Base-by-base conservation (phyloP, 257 asterid genomes). In the Lantana camara region DNA sequence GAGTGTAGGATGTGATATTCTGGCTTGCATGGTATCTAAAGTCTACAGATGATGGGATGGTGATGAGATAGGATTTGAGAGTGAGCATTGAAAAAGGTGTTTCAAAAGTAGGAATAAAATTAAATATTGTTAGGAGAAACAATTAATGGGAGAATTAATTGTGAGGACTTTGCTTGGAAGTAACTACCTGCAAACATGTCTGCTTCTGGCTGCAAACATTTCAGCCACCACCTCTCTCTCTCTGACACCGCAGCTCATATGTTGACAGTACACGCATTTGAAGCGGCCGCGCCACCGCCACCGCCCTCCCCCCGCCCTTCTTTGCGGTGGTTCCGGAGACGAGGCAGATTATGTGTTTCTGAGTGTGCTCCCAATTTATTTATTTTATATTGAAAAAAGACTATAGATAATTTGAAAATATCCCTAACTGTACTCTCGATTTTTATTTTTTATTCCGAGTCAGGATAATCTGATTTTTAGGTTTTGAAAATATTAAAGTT, bases 31-130 rank as follows among this genome's bases (percentile, higher is more conserved):
- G n/a, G n/a, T n/a, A n/a, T n/a, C n/a, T 37, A 35, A 34, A 66
- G n/a, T n/a, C n/a, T n/a, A n/a, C n/a, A 50, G 80, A 69, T 70
- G 84, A 82, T 68, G 77, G 60, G 83, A 79, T 56, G 61, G 82
- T 64, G 85, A 72, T 41, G 80, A 67, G 80, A 78, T 57, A 27
- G 32, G 5, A 27, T 27, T 27, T 27, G 45, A 35, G 46, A 70
- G 38, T 65, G 60, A 45, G 64, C 60, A 55, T 66, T 62, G 41
- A 53, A 57, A 60, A 47, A 37, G 46, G 49, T 52, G 57, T 24
- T 44, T 29, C 3, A 34, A 73, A 47, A 56, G 57, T 69, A 57
- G 72, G 72, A 53, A 62, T 55, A 69, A 61, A 64, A 69, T 60
- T 77, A 22, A 77, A 61, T 69, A 60, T 59, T 16, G 78, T 75